Evolutionary conservation across 768 basidiomycete genomes (phyloP).

Genomic region (Scleroderma bovista): DNA sequence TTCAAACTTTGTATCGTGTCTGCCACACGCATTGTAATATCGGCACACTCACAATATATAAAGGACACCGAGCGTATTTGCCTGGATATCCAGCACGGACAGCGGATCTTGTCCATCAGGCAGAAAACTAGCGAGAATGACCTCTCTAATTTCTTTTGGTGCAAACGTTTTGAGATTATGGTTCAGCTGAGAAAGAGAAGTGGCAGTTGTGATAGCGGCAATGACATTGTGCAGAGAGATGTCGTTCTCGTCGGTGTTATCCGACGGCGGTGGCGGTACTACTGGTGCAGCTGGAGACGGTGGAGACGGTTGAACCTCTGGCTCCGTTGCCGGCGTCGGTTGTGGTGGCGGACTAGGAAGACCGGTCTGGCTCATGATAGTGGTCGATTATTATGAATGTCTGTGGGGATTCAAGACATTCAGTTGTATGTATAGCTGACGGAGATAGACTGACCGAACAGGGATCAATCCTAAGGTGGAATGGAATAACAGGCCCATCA

Average conservation of each 20-base stretch:
- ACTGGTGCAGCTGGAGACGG: conserved; percentile 2
- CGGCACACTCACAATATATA: conserved; percentile 60
- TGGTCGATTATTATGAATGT: too few species aligned
- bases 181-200: conserved; percentile 34
- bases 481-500: too few species aligned
- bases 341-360: conserved; percentile 20
- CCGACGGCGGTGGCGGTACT: neutral
- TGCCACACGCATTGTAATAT: neutral
- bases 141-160: conserved; percentile 54
- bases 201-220: conserved; percentile 41
- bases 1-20: too few species aligned
- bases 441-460: too few species aligned
- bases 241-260: conserved; percentile 1
- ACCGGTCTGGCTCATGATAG: conserved; percentile 22
- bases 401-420: too few species aligned
- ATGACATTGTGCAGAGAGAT: conserved; percentile 38
- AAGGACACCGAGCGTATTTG: conserved; percentile 60
- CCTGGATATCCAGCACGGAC: conserved; percentile 44
- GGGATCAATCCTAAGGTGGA: too few species aligned
- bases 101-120: conserved; percentile 67
- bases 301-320: conserved; percentile 11
- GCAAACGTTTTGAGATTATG: conserved; percentile 41
- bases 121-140: conserved; percentile 48
- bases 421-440: too few species aligned
- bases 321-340: conserved; percentile 10